Base-by-base conservation (phyloP, 179 eudicot species). In the Gypsophila paniculata region DNA sequence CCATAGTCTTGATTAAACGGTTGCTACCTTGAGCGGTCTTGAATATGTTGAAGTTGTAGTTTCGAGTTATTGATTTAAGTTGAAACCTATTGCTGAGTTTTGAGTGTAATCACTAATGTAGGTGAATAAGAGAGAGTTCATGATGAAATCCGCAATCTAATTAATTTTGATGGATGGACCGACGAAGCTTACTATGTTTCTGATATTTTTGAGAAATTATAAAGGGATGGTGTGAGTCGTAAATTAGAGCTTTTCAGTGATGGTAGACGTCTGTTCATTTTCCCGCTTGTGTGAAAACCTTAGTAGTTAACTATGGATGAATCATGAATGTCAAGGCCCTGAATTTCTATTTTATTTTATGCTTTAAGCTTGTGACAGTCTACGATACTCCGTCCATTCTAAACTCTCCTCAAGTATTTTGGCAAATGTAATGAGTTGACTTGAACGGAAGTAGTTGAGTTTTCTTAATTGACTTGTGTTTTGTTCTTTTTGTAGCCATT, bases 401-500 rank as follows among this genome's bases (percentile, higher is more conserved):
- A n/a, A 29, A 29, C 2, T 29, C 34, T 29, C 34, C 34, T 4
- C 34, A 4, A 1, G 34, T 29, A 29, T 29, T 29, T 29, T 29
- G 34, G 34, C 34, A 29, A 29, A 29, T 29, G 34, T 29, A 1
- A 29, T 29, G 34, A 29, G 4, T 29, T 29, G 34, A 29, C 34
- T 29, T 29, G 4, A 29, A 29, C 4, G 34, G 34, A 4, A 29
- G 34, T 1, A 29, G 65, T 34, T 29, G 39, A 9, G 34, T 54
- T 68, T 51, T 48, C 42, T 39, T 44, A 22, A 61, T 62, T 17
- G 58, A 34, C 26, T 62, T 15, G 26, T 42, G 2, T 69, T 57
- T 32, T 64, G 42, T 71, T 68, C 42, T 26, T 70, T 29, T 54
- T 60, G 52, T 68, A 73, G 73, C 72, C 68, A 68, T 55, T 61